Conservation (phyloP, 108 stramenopile genomes). For the Nitzschia sp. region DNA sequence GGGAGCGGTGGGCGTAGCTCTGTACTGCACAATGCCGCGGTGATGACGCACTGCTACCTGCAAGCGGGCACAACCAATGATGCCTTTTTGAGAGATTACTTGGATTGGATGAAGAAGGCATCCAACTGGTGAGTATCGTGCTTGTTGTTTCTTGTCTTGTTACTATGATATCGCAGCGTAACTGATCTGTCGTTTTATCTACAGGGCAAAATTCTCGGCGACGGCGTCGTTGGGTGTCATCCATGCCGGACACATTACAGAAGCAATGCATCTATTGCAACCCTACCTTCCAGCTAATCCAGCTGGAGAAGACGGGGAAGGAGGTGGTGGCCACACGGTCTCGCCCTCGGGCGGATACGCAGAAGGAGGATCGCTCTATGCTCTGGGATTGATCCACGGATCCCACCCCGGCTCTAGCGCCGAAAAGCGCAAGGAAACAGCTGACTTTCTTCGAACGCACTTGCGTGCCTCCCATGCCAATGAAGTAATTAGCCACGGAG, state of each 20-base stretch:
- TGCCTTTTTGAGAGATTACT: conserved; percentile 93
- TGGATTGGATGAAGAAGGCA: conserved; percentile 99
- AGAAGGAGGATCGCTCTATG: conserved; percentile 96
- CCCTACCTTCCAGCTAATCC: conserved; percentile 95
- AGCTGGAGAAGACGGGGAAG: conserved; percentile 45
- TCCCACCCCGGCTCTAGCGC: conserved; percentile 79
- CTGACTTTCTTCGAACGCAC: conserved; percentile 72
- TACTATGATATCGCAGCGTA: neutral
- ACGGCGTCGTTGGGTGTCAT: conserved; percentile 97
- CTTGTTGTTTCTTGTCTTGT: too few relatives aligned
- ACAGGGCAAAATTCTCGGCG: conserved; percentile 97
- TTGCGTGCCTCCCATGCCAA: conserved; percentile 86
- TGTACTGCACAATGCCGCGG: conserved; percentile 94
- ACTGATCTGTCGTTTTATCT: neutral
- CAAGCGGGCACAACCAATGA: conserved; percentile 97
- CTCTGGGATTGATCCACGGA: conserved; percentile 97
- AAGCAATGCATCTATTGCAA: conserved; percentile 94
- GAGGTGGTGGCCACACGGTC: conserved; percentile 41
- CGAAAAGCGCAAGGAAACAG: conserved; percentile 84
- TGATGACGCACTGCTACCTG: conserved; percentile 92
- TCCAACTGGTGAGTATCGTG: conserved; percentile 94
- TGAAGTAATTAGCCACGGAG: conserved; percentile 97
- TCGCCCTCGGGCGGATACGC: conserved; percentile 86
- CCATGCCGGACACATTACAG: conserved; percentile 96
- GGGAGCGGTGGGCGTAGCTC: conserved; percentile 72